Evolutionary conservation across 2,329 filamentous ascomycete genomes (phyloP).

Genomic region (Tympanopsis confertula): DNA sequence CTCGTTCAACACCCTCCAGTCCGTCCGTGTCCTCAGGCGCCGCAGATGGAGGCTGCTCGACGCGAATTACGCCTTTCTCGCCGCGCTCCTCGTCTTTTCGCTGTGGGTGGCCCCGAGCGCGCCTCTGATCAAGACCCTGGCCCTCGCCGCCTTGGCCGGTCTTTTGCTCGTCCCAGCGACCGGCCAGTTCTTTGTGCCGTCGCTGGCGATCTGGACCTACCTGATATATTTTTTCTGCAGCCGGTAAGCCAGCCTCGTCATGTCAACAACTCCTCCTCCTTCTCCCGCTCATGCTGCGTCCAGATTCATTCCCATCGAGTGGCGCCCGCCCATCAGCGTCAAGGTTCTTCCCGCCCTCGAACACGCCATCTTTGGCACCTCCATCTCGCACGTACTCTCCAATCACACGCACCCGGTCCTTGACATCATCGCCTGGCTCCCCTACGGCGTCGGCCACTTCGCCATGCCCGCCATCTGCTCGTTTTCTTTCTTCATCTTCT

Average conservation of each 20-base stretch:
- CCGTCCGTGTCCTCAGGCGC: constrained; percentile 61
- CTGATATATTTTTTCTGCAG: constrained; percentile 85
- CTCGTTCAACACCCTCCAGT: constrained; percentile 71
- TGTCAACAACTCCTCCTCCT: not conserved
- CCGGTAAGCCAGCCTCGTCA: constrained; percentile 49
- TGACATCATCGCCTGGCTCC: constrained; percentile 83
- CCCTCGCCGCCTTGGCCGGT: constrained; percentile 53
- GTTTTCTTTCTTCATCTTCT: constrained; percentile 74
- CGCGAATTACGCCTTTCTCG: constrained; percentile 69
- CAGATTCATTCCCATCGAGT: constrained; percentile 81
- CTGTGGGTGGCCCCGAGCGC: constrained; percentile 74
- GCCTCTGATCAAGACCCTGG: constrained; percentile 64
- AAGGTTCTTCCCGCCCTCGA: constrained; percentile 87
- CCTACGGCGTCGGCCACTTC: constrained; percentile 86
- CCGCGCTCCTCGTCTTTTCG: constrained; percentile 68
- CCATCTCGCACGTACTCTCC: constrained; percentile 88
- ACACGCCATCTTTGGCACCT: constrained; percentile 91
- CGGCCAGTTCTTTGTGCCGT: constrained; percentile 82
- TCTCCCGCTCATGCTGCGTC: constrained; percentile 1
- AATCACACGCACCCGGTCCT: constrained; percentile 75
- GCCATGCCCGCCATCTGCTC: constrained; percentile 73
- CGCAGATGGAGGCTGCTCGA: constrained; percentile 77
- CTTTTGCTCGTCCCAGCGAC: constrained; percentile 73
- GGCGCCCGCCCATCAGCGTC: constrained; percentile 88
- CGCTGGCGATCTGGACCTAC: constrained; percentile 75